phyloP scores from a whole-genome alignment of 495 filamentous ascomycete species.

The Podospora pseudoanserina region DNA sequence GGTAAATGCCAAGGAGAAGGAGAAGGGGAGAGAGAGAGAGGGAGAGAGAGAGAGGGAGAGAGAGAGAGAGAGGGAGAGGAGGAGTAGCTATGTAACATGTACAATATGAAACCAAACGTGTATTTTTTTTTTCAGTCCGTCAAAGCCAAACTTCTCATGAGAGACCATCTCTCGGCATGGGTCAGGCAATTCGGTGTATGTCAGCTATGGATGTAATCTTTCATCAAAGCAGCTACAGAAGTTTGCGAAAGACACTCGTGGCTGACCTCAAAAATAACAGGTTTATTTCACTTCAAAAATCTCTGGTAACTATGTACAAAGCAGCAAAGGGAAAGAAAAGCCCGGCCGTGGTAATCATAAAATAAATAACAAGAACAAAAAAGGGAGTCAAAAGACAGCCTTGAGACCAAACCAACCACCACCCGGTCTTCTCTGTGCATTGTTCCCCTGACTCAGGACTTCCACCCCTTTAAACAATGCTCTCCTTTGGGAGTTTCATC shows the following conservation, averaged over 20 bases:
- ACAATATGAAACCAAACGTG: background rate
- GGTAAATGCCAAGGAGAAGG: conserved; percentile 51
- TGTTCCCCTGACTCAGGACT: background rate
- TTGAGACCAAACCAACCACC: background rate
- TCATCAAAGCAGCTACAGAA: too few relatives aligned
- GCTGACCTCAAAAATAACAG: background rate
- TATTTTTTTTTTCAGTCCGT: background rate
- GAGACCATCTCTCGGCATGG: too few relatives aligned
- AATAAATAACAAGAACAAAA: background rate
- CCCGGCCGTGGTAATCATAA: background rate
- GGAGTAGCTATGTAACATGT: background rate
- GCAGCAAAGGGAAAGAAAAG: background rate
- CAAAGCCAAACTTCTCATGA: background rate
- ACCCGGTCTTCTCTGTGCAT: background rate
- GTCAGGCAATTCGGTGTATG: too few relatives aligned
- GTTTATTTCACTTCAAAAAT: background rate
- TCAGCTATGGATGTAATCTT: too few relatives aligned
- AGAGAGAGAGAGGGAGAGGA: background rate
- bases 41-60: background rate
- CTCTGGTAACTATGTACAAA: background rate
- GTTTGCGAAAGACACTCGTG: too few relatives aligned
- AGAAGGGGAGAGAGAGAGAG: background rate
- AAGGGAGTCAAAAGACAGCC: background rate
- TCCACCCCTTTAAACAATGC: background rate
- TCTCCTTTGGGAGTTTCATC: background rate